A percentile compares a stretch with the other conserved stretches of the same genome.
phyloP scores from a whole-genome alignment of 2,329 filamentous ascomycete species.

The Grosmannia serpens region DNA sequence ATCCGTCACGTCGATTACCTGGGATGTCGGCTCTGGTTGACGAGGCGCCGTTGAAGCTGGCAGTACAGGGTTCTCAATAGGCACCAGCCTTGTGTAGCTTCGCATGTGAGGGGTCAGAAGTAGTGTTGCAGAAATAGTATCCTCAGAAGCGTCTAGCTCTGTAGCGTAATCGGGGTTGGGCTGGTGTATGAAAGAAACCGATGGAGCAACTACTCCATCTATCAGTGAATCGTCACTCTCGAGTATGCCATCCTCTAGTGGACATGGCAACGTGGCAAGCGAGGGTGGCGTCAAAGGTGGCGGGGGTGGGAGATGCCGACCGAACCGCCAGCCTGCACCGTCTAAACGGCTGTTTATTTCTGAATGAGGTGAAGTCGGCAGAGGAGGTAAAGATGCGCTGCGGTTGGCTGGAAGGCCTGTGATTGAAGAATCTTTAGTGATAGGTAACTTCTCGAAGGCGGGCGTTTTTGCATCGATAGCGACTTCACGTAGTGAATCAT shows the following conservation, averaged over 20 bases:
- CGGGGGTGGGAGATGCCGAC: constrained; percentile 25
- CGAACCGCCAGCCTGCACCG: not conserved
- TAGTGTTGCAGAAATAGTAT: not conserved
- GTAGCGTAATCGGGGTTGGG: constrained; percentile 35
- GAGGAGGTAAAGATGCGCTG: not conserved
- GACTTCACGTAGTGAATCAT: not conserved
- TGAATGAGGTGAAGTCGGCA: not conserved
- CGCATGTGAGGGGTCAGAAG: constrained; percentile 21
- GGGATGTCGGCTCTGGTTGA: too few relatives aligned
- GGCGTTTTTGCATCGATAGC: not conserved
- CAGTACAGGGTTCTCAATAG: constrained; percentile 12
- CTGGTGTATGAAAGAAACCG: constrained; percentile 32
- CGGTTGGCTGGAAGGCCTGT: not conserved
- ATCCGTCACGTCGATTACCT: not conserved
- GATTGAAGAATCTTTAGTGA: not conserved
- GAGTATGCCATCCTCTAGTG: constrained; percentile 27
- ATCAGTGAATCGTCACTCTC: constrained; percentile 21
- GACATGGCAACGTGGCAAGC: constrained; percentile 29
- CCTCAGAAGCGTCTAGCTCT: constrained; percentile 13
- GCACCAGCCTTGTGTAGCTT: constrained; percentile 31
- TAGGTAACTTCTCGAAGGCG: not conserved
- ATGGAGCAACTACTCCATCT: constrained; percentile 18
- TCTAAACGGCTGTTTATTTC: not conserved
- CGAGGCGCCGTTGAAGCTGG: not conserved
- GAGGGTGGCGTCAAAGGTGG: constrained; percentile 38